Base-by-base conservation (phyloP, 2,329 filamentous ascomycete species). In the Penicillium vulpinum region DNA sequence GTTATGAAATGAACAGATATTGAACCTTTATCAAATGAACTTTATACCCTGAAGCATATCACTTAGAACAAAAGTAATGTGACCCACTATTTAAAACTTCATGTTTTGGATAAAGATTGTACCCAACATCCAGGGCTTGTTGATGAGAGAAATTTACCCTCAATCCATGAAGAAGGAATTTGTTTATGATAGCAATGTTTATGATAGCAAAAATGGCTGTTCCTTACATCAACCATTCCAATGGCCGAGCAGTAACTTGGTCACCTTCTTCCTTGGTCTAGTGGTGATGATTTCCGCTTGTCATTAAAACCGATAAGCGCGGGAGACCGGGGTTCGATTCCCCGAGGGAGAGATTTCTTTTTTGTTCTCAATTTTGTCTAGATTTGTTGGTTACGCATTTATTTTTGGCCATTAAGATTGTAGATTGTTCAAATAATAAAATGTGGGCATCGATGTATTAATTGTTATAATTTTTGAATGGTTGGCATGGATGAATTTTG, bases 221-320 rank as follows among this genome's bases (percentile, higher is more conserved):
- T 1, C 6, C 2, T n/a, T 18, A 0, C 46, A 60, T 63, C 62
- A 63, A 62, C 58, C 61, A 65, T 43, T 62, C 64, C 65, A 66
- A 61, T 65, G 64, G 64, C 40, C 63, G 62, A 66, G 64, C 58
- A 54, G 64, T 64, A 65, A 66, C 64, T 66, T 61, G 33, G 22
- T 48, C 56, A 61, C 29, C 56, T n/a, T 67, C 64, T 67, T 67
- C 64, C 64, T 67, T 73, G 71, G 70, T 72, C 70, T 73, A 73
- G 71, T 73, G 70, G 71, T 73, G 70, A 73, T 73, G 71, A 73
- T 73, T 69, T 73, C 70, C 72, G 70, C 70, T 72, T 73, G 70
- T 73, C 71, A 73, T 59, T 64, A 67, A 58, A 6, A 62, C 60
- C 43, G 58, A 62, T 60, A 62, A 70, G 70, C 70, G 70, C 72